Evolutionary conservation across 2,329 filamentous ascomycete genomes (phyloP), one percentile per base, ranked within the genome.

Genomic region (Cryoendolithus antarcticus): DNA sequence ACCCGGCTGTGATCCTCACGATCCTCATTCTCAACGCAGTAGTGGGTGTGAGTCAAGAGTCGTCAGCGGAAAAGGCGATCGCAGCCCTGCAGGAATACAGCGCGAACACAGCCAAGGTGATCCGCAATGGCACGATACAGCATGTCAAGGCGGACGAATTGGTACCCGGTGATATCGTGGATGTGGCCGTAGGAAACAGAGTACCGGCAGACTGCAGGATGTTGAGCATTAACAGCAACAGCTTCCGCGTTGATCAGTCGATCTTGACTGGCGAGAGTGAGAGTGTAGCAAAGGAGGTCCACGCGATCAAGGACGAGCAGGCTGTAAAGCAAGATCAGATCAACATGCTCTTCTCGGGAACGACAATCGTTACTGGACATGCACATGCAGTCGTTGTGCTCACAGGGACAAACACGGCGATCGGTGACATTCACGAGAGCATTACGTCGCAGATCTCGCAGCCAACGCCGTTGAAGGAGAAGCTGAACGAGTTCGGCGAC

Each of bases 301-400:
- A 60, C 3, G 69, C 72, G 4, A 69, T 96, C 49, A 69, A 74
- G 50, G 91, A 96, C 57, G 67, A 73, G 34, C 80, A 82, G 63
- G 88, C 89, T 33, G 93, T 98, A 50, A 86, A 94, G 66, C 91
- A 98, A 66, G 91, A 98, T 60, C 91, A 96, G 67, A 67, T 82
- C 67, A 98, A 98, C 63, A 95, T 94, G 75, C 73, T 98, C 44
- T 98, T 98, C 66, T 98, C 93, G 1, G 93, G 93, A 54, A 98
- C 93, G 4, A 96, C 91, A 3, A 86, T 98, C 11, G 89, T 95
- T 11, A 93, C 83, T 48, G 91, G 91, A 45, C 85, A 89, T 60
- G 93, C 91, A 37, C 88, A 77, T 52, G 91, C 91, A 32, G 67
- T 96, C 39, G 91, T 98, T 21, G 88, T 86, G 46, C 64, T 93